Conservation (phyloP, 2,329 filamentous ascomycete species). For the Aspergillus thermomutatus region DNA sequence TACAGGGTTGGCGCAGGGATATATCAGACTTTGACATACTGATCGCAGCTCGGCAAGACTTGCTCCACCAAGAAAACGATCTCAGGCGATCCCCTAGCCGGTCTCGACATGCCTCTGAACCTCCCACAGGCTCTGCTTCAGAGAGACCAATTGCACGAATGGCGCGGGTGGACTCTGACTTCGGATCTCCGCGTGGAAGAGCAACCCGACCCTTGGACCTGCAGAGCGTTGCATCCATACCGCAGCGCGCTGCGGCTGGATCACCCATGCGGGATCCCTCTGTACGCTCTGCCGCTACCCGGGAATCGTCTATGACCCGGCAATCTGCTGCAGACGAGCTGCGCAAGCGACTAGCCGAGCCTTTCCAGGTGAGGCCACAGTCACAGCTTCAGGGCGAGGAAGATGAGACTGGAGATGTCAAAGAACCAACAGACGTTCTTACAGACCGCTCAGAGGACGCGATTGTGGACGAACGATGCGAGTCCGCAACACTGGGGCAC, state of each 20-base stretch:
- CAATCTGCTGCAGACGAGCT: slow-evolving; percentile 28
- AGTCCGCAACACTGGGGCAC: slow-evolving; percentile 68
- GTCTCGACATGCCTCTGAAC: slow-evolving; percentile 21
- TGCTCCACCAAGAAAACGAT: slow-evolving; percentile 35
- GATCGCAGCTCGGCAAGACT: slow-evolving; percentile 55
- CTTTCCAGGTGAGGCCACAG: slow-evolving; percentile 21
- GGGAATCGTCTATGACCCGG: slow-evolving; percentile 23
- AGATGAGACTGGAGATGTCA: slow-evolving; percentile 1
- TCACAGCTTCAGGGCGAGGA: not conserved
- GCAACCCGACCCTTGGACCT: slow-evolving; percentile 12
- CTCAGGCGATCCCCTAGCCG: slow-evolving; percentile 11
- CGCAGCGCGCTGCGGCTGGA: slow-evolving; percentile 15
- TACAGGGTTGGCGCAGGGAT: slow-evolving; percentile 58
- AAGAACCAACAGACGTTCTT: not conserved
- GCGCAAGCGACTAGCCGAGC: slow-evolving; percentile 33
- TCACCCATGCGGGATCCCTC: slow-evolving; percentile 23
- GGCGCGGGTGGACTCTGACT: slow-evolving; percentile 8
- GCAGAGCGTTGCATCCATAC: slow-evolving; percentile 14
- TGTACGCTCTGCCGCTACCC: slow-evolving; percentile 20
- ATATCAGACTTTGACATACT: slow-evolving; percentile 72
- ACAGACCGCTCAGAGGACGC: slow-evolving; percentile 11
- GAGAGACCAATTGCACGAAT: slow-evolving; percentile 11
- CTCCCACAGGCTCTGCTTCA: slow-evolving; percentile 14
- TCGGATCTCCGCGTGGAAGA: slow-evolving; percentile 25
- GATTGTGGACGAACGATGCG: slow-evolving; percentile 29